Evolutionary conservation across 1,284 basidiomycete species (phyloP).

Genomic region (Leccinum subrobustum): DNA sequence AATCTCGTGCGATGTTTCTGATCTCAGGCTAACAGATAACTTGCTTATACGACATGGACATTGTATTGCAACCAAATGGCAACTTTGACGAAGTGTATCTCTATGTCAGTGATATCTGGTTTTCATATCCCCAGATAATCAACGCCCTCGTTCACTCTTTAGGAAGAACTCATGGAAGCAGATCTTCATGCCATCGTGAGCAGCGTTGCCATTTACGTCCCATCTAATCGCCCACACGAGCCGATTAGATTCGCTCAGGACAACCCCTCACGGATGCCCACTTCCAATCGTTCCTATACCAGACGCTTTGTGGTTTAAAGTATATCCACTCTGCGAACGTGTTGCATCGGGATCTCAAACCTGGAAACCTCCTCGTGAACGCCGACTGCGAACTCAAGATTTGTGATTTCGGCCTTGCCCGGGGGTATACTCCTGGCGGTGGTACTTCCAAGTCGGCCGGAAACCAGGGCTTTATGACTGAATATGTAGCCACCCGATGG

Average conservation of each 20-base stretch:
- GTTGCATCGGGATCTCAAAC: conserved; percentile 96
- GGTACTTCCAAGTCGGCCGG: conserved; percentile 65
- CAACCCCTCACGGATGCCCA: conserved; percentile 98
- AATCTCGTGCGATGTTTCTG: conserved; percentile 5
- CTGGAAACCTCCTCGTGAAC: conserved; percentile 94
- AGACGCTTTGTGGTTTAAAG: conserved; percentile 96
- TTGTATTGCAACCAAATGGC: conserved; percentile 84
- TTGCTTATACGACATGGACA: conserved; percentile 96
- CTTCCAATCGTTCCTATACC: conserved; percentile 98
- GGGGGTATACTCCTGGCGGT: conserved; percentile 88
- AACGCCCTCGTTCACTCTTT: conserved; percentile 2
- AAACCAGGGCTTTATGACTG: conserved; percentile 98
- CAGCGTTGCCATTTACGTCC: background rate
- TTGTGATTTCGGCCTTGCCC: conserved; percentile 96
- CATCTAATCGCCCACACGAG: conserved; percentile 4
- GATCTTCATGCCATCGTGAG: conserved; percentile 96
- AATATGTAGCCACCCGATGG: conserved; percentile 98
- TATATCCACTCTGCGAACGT: conserved; percentile 99
- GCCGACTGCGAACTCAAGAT: conserved; percentile 98
- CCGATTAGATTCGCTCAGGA: conserved; percentile 85
- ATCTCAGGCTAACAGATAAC: conserved; percentile 58
- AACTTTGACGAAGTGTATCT: conserved; percentile 96
- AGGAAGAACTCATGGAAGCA: conserved; percentile 99
- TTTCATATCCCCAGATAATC: conserved; percentile 1
- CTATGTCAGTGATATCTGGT: conserved; percentile 55